Evolutionary conservation across 2,329 filamentous ascomycete genomes (phyloP), one percentile per base, ranked within the genome.

Genomic region (Sporothrix pallida): DNA sequence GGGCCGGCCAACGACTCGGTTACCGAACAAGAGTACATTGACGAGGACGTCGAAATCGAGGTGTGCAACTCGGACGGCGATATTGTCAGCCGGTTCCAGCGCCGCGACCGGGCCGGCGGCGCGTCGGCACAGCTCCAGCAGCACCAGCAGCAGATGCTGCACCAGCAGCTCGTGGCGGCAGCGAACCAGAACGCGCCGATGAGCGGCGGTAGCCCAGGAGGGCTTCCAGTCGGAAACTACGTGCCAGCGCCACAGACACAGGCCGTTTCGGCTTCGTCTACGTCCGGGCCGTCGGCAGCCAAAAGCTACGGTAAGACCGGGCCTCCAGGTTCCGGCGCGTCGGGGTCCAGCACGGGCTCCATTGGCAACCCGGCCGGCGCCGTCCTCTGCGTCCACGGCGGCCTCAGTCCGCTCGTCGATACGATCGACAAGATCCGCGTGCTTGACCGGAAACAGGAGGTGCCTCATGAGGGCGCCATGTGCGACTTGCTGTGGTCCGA

Each of bases 401-500:
- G 96, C 2, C 86, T 99, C 8, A 96, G 92, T 26, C 96, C 96
- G 0, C 86, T 98, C 12, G 93, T 99, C 74, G 95, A 98, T 81
- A 93, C 90, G 31, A 92, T 99, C 65, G 95, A 99, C 81, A 97
- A 97, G 83, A 99, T 99, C 80, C 89, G 96, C 26, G 86, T 98
- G 15, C 89, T 99, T 26, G 97, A 99, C 81, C 91, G 95, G 76
- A 98, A 98, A 82, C 96, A 99, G 83, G 96, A 99, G 84, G 96
- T 99, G 0, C 96, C 96, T 0, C 96, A 99, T 80, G 96, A 99
- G 84, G 96, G 96, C 73, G 94, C 96, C 80, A 99, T 99, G 96
- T 99, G 96, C 83, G 96, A 99, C 82, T 87, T 99, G 0, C 88
- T 99, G 2, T 99, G 96, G 96, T 98, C 94, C 0, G 96, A 99